Evolutionary conservation across 148 eudicot genomes (phyloP).

Genomic region (Rhododendron molle): DNA sequence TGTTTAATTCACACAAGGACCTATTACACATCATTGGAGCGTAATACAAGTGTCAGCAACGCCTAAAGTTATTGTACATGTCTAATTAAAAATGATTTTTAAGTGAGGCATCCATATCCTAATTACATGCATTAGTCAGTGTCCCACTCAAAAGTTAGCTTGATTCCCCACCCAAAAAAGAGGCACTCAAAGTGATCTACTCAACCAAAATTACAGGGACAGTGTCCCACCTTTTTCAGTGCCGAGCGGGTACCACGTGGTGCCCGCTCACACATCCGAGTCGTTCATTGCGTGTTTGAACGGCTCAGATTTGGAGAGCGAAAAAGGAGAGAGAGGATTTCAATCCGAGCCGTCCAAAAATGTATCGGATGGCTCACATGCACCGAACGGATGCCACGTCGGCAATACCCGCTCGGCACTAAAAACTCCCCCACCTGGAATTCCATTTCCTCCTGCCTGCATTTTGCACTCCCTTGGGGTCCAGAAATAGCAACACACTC

Average conservation of each 20-base stretch:
- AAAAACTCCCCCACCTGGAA: not conserved
- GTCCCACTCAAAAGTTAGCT: not conserved
- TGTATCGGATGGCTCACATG: no score
- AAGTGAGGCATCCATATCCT: no score
- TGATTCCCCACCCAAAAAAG: constrained; percentile 7
- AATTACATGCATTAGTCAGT: not conserved
- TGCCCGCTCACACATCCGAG: no score
- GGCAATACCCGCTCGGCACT: no score
- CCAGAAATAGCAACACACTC: not conserved
- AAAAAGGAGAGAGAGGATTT: no score
- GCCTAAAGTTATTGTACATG: not conserved
- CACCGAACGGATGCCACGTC: no score
- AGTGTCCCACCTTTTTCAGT: constrained; percentile 14
- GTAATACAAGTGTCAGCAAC: constrained; percentile 21
- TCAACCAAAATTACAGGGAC: not conserved
- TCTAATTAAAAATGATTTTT: not conserved
- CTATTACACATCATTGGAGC: constrained; percentile 20
- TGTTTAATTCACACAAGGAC: not conserved
- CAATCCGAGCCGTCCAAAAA: no score
- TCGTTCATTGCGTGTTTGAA: no score
- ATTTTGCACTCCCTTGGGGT: not conserved
- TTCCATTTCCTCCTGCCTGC: not conserved
- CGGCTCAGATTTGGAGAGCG: no score
- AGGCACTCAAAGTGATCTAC: constrained; percentile 5
- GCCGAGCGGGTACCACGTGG: no score